phyloP scores from a whole-genome alignment of 148 eudicot genomes.

The Gaultheria prostrata region DNA sequence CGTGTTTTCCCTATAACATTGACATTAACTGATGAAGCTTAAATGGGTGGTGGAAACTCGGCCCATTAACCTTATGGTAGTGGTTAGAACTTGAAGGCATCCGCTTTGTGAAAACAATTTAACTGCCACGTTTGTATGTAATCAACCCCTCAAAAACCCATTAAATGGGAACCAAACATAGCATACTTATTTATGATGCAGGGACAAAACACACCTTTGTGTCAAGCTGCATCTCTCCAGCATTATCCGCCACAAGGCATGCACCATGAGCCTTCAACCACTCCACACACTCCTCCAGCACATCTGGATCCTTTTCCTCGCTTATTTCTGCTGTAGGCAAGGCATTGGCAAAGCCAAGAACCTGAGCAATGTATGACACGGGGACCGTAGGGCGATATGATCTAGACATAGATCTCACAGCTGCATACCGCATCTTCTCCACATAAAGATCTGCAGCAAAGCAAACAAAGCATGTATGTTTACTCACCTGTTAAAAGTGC shows the following conservation, averaged over 20 bases:
- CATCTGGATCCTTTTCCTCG: constrained; percentile 60
- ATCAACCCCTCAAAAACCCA: background rate
- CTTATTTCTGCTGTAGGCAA: constrained; percentile 40
- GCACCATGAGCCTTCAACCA: constrained; percentile 98
- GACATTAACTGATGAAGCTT: background rate
- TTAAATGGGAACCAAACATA: background rate
- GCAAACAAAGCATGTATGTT: background rate
- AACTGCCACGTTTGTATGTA: background rate
- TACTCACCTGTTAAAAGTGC: background rate
- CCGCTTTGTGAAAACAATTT: background rate
- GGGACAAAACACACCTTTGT: constrained; percentile 57
- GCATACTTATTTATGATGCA: background rate
- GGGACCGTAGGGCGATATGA: constrained; percentile 94
- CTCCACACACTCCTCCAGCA: constrained; percentile 80
- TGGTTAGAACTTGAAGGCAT: background rate
- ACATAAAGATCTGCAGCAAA: constrained; percentile 66
- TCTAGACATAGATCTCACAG: constrained; percentile 81
- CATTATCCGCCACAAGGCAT: constrained; percentile 56
- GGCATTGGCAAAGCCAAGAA: constrained; percentile 62
- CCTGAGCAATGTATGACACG: constrained; percentile 64
- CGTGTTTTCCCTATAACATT: background rate
- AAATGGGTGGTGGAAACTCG: background rate
- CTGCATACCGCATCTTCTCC: constrained; percentile 89
- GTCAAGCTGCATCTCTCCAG: constrained; percentile 77
- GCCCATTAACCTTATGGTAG: background rate